phyloP scores from a whole-genome alignment of 192 early-diverging fungal species.

The Coemansia sp. region DNA sequence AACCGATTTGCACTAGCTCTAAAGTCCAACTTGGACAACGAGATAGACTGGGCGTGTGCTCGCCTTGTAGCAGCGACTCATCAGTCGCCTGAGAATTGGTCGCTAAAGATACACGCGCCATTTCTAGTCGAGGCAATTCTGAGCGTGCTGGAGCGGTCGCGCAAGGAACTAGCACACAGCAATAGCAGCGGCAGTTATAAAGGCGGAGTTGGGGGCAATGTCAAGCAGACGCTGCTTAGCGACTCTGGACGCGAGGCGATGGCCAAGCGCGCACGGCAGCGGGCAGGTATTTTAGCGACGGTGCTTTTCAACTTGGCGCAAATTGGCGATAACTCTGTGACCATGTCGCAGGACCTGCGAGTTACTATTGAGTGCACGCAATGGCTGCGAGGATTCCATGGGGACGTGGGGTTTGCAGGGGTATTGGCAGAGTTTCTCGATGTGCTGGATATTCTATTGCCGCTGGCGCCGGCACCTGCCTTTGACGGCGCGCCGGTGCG shows the following conservation, averaged over 20 bases:
- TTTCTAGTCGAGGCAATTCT: slow-evolving; percentile 50
- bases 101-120: slow-evolving; percentile 35
- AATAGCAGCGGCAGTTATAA: neutral
- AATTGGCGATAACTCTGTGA: slow-evolving; percentile 40
- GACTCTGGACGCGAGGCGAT: slow-evolving; percentile 26
- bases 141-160: slow-evolving; percentile 30
- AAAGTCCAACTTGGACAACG: slow-evolving; percentile 46
- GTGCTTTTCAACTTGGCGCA: slow-evolving; percentile 48
- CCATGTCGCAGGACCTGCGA: slow-evolving; percentile 49
- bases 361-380: slow-evolving; percentile 38
- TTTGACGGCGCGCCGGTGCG: slow-evolving; percentile 22
- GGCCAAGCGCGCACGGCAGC: slow-evolving; percentile 18
- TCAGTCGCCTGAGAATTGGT: slow-evolving; percentile 34
- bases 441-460: slow-evolving; percentile 42
- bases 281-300: slow-evolving; percentile 34
- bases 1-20: slow-evolving; percentile 54
- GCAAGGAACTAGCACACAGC: slow-evolving; percentile 19
- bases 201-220: neutral
- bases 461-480: slow-evolving; percentile 30
- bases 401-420: slow-evolving; percentile 3
- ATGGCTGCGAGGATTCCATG: slow-evolving; percentile 31
- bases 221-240: slow-evolving; percentile 9
- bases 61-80: slow-evolving; percentile 39
- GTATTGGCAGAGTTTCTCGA: slow-evolving; percentile 40
- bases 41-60: slow-evolving; percentile 56